Conservation (phyloP, 441 rosid genomes). For the Adansonia madagascariensis region DNA sequence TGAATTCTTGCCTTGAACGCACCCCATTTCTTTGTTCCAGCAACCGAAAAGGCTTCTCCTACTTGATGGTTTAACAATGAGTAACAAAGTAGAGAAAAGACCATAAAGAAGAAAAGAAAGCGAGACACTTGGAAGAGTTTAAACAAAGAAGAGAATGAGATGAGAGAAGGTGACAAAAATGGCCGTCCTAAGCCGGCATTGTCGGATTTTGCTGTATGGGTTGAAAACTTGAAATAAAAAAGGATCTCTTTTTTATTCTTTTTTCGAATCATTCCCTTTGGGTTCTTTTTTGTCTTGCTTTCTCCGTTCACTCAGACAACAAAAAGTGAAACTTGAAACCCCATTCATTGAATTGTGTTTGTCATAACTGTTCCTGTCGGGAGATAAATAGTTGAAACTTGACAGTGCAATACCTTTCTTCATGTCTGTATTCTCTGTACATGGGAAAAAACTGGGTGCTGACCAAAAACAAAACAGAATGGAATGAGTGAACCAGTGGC, state of each 20-base stretch:
- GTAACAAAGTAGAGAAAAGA: neutral
- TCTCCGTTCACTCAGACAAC: slow-evolving; percentile 29
- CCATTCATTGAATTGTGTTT: slow-evolving; percentile 9
- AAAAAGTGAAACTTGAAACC: slow-evolving; percentile 22
- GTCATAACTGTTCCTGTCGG: slow-evolving; percentile 28
- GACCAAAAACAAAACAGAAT: no score
- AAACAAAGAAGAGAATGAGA: slow-evolving; percentile 11
- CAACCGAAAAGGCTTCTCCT: neutral
- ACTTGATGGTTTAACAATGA: slow-evolving; percentile 14
- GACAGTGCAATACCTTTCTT: neutral
- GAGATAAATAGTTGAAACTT: slow-evolving; percentile 17
- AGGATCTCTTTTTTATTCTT: neutral
- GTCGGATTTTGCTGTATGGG: slow-evolving; percentile 20
- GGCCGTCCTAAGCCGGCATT: slow-evolving; percentile 50
- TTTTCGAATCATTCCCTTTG: slow-evolving; percentile 14
- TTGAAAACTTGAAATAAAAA: slow-evolving; percentile 9
- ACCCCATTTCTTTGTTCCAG: slow-evolving; percentile 43
- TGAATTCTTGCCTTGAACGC: slow-evolving; percentile 47
- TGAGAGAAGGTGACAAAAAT: slow-evolving; percentile 26
- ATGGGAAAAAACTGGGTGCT: neutral
- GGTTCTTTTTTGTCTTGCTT: slow-evolving; percentile 25
- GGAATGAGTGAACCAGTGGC: neutral
- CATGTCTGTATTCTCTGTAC: neutral
- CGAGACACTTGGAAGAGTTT: slow-evolving; percentile 32
- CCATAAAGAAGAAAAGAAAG: slow-evolving; percentile 20